Evolutionary conservation across 78 protist genomes (phyloP).

Genomic region (Dictyostelium purpureum): DNA sequence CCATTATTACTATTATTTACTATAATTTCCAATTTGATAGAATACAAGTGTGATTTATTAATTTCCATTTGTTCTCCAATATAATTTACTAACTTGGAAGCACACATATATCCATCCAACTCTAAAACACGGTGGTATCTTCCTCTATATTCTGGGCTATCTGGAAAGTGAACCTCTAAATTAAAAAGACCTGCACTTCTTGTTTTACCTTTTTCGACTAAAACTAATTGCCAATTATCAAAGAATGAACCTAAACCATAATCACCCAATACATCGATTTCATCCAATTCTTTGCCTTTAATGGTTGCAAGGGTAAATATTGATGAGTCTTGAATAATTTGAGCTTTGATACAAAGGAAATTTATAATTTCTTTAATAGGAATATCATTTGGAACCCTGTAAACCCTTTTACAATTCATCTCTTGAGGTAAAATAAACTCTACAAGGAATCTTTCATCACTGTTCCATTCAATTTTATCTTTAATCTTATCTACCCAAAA

Average conservation of each 20-base stretch:
- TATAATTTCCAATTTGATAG: slow-evolving; percentile 3
- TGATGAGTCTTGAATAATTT: not conserved
- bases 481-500: slow-evolving; percentile 26
- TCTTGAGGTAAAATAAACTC: slow-evolving; percentile 46
- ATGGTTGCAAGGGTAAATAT: slow-evolving; percentile 33
- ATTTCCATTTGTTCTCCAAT: slow-evolving; percentile 51
- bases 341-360: slow-evolving; percentile 31
- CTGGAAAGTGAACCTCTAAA: slow-evolving; percentile 66
- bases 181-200: slow-evolving; percentile 46
- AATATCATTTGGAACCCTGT: slow-evolving; percentile 58
- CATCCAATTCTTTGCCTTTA: slow-evolving; percentile 31
- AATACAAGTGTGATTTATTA: slow-evolving; percentile 23
- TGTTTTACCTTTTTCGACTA: slow-evolving; percentile 32
- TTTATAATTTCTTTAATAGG: slow-evolving; percentile 27
- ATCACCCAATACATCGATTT: slow-evolving; percentile 3
- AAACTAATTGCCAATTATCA: slow-evolving; percentile 67
- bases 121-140: slow-evolving; percentile 11
- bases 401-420: slow-evolving; percentile 19
- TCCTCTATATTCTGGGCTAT: slow-evolving; percentile 27
- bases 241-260: slow-evolving; percentile 70
- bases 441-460: slow-evolving; percentile 56
- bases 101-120: slow-evolving; percentile 43
- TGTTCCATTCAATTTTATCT: not conserved
- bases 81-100: not conserved
- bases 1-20: not conserved